A percentile compares a stretch with the other conserved stretches of the same genome.
phyloP scores from a whole-genome alignment of 768 basidiomycete species.

The Lactifluus echinatus region DNA sequence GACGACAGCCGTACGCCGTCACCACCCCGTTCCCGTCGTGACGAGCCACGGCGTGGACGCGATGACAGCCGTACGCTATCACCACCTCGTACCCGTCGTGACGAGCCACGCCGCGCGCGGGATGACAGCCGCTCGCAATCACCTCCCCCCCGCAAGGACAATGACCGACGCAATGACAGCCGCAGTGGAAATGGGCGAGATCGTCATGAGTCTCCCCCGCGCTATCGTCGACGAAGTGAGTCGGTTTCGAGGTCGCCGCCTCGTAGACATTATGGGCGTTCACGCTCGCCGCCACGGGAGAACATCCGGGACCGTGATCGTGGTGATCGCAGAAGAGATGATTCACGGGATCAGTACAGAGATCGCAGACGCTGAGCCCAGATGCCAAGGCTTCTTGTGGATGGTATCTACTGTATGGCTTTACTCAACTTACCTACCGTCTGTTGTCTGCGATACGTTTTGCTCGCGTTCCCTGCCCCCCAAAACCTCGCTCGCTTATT shows the following conservation, averaged over 20 bases:
- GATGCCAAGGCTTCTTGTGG: not conserved
- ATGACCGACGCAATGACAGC: not conserved
- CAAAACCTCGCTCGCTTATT: not conserved
- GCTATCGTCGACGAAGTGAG: constrained; percentile 13
- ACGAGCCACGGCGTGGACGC: constrained; percentile 6
- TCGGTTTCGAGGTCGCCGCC: constrained; percentile 15
- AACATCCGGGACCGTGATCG: constrained; percentile 3
- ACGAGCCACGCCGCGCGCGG: constrained; percentile 7
- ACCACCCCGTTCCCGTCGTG: constrained; percentile 4
- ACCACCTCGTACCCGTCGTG: constrained; percentile 16
- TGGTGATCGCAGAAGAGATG: constrained; percentile 13
- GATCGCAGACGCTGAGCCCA: constrained; percentile 11
- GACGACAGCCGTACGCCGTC: constrained; percentile 15
- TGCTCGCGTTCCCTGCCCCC: not conserved
- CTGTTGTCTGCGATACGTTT: not conserved
- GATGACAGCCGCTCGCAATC: constrained; percentile 15
- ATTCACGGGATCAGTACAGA: constrained; percentile 15
- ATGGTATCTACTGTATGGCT: not conserved
- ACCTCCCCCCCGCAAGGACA: constrained; percentile 8
- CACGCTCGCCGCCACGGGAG: constrained; percentile 9
- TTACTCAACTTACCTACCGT: not conserved
- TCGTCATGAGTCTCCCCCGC: constrained; percentile 1
- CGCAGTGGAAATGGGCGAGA: constrained; percentile 1
- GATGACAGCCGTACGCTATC: no score
- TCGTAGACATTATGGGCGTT: constrained; percentile 3